phyloP scores from a whole-genome alignment of 495 filamentous ascomycete genomes.

The Penicillium coffeae region DNA sequence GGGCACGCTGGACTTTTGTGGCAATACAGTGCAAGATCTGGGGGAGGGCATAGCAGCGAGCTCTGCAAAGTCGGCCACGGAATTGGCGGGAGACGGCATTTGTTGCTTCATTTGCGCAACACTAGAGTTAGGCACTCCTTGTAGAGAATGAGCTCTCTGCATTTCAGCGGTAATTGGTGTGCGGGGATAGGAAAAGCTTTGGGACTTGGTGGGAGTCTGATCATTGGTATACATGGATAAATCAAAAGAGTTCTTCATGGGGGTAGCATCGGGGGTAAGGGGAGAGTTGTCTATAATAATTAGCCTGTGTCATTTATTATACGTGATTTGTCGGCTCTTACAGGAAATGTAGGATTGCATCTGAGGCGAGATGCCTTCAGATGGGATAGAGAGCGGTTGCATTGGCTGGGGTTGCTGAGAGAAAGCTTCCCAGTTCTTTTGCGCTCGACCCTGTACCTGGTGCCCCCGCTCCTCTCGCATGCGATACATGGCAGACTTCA shows the following conservation, averaged over 20 bases:
- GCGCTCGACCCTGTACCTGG: background rate
- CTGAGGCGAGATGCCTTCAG: constrained; percentile 28
- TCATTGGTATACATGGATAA: constrained; percentile 35
- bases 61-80: constrained; percentile 46
- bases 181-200: constrained; percentile 33
- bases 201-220: constrained; percentile 31
- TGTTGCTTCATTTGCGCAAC: constrained; percentile 35
- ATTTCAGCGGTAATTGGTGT: constrained; percentile 36
- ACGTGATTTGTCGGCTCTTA: constrained; percentile 2
- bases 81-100: constrained; percentile 50
- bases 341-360: constrained; percentile 51
- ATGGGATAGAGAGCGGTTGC: constrained; percentile 39
- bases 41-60: constrained; percentile 43
- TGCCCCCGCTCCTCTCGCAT: constrained; percentile 16
- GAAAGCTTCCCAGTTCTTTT: constrained; percentile 27
- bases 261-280: constrained; percentile 47
- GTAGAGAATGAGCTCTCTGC: constrained; percentile 46
- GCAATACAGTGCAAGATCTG: constrained; percentile 18
- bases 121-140: constrained; percentile 35
- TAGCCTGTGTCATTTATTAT: background rate
- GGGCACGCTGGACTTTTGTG: constrained; percentile 28
- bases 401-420: constrained; percentile 19
- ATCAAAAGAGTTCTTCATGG: constrained; percentile 41
- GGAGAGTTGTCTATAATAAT: constrained; percentile 38
- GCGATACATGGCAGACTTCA: constrained; percentile 15